Percentiles rank a stretch among this genome's conserved stretches.
Evolutionary conservation across 2,329 filamentous ascomycete genomes (phyloP).

Genomic region (Trichoderma endophyticum): DNA sequence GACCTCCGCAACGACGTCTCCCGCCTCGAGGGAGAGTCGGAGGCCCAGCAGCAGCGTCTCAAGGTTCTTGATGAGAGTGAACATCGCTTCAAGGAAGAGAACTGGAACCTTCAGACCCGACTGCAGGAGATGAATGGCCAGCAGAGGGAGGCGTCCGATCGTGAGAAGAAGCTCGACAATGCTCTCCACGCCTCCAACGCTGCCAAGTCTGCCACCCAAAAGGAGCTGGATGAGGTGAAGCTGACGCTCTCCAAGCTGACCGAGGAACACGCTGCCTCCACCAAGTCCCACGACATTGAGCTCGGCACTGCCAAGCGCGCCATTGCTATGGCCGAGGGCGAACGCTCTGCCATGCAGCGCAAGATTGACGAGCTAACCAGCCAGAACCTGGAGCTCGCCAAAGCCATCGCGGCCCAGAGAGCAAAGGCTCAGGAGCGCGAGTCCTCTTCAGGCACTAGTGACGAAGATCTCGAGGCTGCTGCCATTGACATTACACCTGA

Average conservation of each 20-base stretch:
- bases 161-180: conserved; percentile 77
- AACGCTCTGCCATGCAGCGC: conserved; percentile 72
- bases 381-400: conserved; percentile 89
- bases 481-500: conserved; percentile 75
- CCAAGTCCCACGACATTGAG: conserved; percentile 87
- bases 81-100: conserved; percentile 95
- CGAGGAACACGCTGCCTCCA: conserved; percentile 73
- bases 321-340: conserved; percentile 72
- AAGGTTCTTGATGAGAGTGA: conserved; percentile 88
- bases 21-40: conserved; percentile 76
- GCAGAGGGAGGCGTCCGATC: conserved; percentile 73
- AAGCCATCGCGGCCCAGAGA: conserved; percentile 72
- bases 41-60: conserved; percentile 75
- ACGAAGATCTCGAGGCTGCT: conserved; percentile 62
- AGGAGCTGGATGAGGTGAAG: conserved; percentile 88
- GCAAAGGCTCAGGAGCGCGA: conserved; percentile 65
- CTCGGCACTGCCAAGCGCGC: conserved; percentile 79
- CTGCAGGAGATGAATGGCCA: conserved; percentile 76
- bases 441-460: conserved; percentile 53
- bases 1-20: conserved; percentile 71
- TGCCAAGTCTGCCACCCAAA: conserved; percentile 75
- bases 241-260: conserved; percentile 71
- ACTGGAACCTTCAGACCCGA: conserved; percentile 94
- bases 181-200: conserved; percentile 64
- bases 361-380: conserved; percentile 83